Percentiles rank a stretch among this genome's conserved stretches.
These are phyloP conservation scores for Dactylellina haptotyla DNA, from an alignment of 2,329 filamentous ascomycete genomes.

Conservation along the genomic window DNA sequence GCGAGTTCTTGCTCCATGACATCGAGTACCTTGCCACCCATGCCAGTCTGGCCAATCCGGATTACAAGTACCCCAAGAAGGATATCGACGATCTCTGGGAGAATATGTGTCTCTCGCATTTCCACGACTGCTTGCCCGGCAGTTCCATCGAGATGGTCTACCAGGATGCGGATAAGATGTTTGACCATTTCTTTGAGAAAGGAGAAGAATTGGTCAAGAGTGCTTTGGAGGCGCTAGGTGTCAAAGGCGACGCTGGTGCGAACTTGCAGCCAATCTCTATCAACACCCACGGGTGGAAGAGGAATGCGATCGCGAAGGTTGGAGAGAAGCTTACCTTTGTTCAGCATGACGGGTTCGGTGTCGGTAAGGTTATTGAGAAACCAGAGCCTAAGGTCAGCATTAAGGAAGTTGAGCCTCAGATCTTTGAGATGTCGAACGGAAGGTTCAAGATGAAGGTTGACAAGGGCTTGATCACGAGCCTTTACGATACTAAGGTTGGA, in stretches of 20 bases:
- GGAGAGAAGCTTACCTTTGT: conserved; percentile 38
- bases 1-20: conserved; percentile 85
- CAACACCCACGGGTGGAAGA: conserved; percentile 88
- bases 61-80: conserved; percentile 90
- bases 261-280: conserved; percentile 70
- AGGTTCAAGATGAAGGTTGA: conserved; percentile 78
- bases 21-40: conserved; percentile 88
- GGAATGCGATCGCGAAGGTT: conserved; percentile 76
- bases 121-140: conserved; percentile 95
- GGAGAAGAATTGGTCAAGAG: conserved; percentile 77
- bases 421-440: conserved; percentile 82
- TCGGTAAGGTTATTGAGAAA: conserved; percentile 27
- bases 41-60: conserved; percentile 76
- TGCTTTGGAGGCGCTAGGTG: conserved; percentile 74
- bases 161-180: conserved; percentile 90
- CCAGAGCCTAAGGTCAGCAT: conserved; percentile 66
- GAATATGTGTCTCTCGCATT: conserved; percentile 87
- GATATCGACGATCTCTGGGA: conserved; percentile 98
- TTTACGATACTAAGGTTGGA: conserved; percentile 77
- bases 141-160: conserved; percentile 98
- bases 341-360: conserved; percentile 47
- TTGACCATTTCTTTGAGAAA: conserved; percentile 81
- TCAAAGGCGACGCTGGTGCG: conserved; percentile 65
- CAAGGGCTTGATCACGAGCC: conserved; percentile 80
- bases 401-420: conserved; percentile 67